Evolutionary conservation across 805 yeast species (phyloP).

Genomic region (Yarrowia hollandica): DNA sequence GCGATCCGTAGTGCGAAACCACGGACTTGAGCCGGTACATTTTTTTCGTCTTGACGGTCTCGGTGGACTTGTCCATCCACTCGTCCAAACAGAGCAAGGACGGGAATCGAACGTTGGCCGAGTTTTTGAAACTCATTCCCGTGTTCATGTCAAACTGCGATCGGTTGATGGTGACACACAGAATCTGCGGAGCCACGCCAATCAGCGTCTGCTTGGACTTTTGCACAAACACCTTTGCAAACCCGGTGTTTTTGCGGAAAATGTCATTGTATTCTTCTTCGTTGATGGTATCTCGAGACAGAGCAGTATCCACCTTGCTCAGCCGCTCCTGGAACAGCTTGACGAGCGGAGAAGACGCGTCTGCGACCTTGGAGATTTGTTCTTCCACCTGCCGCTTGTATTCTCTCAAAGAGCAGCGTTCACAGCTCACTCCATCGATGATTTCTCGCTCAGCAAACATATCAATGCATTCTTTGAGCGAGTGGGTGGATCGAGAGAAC

Average conservation of each 20-base stretch:
- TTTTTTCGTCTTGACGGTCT: slow-evolving; percentile 30
- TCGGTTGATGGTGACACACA: slow-evolving; percentile 86
- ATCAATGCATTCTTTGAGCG: slow-evolving; percentile 36
- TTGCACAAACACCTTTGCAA: slow-evolving; percentile 65
- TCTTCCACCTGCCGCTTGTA: slow-evolving; percentile 39
- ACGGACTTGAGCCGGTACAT: slow-evolving; percentile 78
- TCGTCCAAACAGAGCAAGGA: slow-evolving; percentile 58
- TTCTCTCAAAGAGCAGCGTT: slow-evolving; percentile 72
- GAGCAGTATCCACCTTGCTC: slow-evolving; percentile 51
- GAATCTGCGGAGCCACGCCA: slow-evolving; percentile 59
- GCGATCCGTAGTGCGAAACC: slow-evolving; percentile 91
- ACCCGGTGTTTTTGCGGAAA: slow-evolving; percentile 57
- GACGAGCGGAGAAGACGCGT: slow-evolving; percentile 3
- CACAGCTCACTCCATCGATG: slow-evolving; percentile 92
- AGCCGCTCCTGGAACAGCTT: slow-evolving; percentile 49
- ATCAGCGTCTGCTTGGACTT: slow-evolving; percentile 83
- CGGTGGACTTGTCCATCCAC: slow-evolving; percentile 52
- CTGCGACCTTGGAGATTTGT: slow-evolving; percentile 11
- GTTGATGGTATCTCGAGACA: slow-evolving; percentile 66
- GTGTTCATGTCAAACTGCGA: slow-evolving; percentile 89
- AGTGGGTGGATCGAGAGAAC: slow-evolving; percentile 21
- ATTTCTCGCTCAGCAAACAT: slow-evolving; percentile 62
- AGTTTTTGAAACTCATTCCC: slow-evolving; percentile 78
- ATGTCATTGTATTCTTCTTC: slow-evolving; percentile 76
- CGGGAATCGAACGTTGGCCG: slow-evolving; percentile 80